phyloP scores from a whole-genome alignment of 2,329 filamentous ascomycete genomes.

The Xylariomycetidae sp. region DNA sequence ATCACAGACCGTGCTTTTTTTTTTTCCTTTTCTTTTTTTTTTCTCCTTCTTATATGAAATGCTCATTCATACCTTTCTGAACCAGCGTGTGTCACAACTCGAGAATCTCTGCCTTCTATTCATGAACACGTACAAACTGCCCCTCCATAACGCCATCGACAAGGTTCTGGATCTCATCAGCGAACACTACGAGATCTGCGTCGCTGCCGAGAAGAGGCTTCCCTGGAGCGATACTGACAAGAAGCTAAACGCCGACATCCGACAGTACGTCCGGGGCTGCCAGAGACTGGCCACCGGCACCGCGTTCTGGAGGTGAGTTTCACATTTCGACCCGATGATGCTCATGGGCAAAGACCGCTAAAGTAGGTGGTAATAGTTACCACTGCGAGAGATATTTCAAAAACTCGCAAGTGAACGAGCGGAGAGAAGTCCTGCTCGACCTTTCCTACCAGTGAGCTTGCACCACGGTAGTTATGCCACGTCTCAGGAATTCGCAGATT shows the following conservation, averaged over 20 bases:
- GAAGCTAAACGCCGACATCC: constrained; percentile 20
- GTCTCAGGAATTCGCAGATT: too few species aligned
- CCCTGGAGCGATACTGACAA: constrained; percentile 24
- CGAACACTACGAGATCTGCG: constrained; percentile 22
- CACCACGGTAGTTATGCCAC: too few species aligned
- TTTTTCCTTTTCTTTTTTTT: neutral
- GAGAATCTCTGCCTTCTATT: constrained; percentile 24
- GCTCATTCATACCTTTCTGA: neutral
- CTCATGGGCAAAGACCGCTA: neutral
- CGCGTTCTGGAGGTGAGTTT: constrained; percentile 22
- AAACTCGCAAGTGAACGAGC: constrained; percentile 18
- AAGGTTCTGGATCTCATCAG: constrained; percentile 22
- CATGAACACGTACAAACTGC: constrained; percentile 21
- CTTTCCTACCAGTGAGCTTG: constrained; percentile 15
- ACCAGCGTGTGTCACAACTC: constrained; percentile 21
- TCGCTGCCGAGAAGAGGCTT: constrained; percentile 21
- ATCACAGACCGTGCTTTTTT: too few species aligned
- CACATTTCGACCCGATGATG: neutral
- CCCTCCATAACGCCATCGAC: constrained; percentile 16
- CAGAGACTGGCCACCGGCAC: constrained; percentile 23
- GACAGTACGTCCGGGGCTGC: constrained; percentile 21
- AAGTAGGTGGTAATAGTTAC: too few species aligned
- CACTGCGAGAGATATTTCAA: constrained; percentile 23
- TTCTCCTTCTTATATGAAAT: neutral
- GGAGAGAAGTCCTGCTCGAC: constrained; percentile 19